Conservation (phyloP, 192 early-diverging fungal species). For the Chytriomyces hyalinus region DNA sequence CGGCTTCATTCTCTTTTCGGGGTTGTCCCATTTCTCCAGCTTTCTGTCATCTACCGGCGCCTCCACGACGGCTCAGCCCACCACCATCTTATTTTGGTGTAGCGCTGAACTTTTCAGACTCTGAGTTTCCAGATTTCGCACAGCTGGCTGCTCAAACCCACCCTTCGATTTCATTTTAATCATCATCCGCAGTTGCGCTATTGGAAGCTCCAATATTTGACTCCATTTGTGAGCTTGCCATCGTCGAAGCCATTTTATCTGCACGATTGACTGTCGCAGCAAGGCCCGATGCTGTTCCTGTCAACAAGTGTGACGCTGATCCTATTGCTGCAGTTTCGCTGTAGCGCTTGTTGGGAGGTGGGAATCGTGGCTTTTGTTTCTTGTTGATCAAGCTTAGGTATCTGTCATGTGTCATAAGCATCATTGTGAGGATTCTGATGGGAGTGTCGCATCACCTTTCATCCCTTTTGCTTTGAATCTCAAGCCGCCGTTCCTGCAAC, state of each 20-base stretch:
- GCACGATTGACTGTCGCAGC: too few species aligned
- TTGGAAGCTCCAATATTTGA: slow-evolving; percentile 12
- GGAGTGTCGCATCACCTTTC: too few species aligned
- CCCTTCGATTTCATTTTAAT: not conserved
- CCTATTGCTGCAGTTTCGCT: not conserved
- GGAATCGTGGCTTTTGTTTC: not conserved
- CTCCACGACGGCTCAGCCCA: slow-evolving; percentile 6
- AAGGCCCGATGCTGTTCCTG: slow-evolving; percentile 4
- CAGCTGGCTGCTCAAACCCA: not conserved
- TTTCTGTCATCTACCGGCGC: not conserved
- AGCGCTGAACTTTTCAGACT: not conserved
- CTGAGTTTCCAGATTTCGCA: slow-evolving; percentile 10
- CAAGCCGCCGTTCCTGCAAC: too few species aligned
- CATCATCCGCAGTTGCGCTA: not conserved
- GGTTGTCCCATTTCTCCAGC: not conserved
- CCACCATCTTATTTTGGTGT: not conserved
- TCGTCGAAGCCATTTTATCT: too few species aligned
- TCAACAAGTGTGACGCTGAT: not conserved
- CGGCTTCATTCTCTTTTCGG: too few species aligned
- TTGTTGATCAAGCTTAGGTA: slow-evolving; percentile 13
- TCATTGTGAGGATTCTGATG: not conserved
- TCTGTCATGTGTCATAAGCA: slow-evolving; percentile 3
- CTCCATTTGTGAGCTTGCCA: not conserved
- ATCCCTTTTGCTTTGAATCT: too few species aligned
- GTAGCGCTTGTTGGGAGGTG: not conserved